phyloP scores from a whole-genome alignment of 2,329 filamentous ascomycete genomes.

The Colletotrichum paranaense region DNA sequence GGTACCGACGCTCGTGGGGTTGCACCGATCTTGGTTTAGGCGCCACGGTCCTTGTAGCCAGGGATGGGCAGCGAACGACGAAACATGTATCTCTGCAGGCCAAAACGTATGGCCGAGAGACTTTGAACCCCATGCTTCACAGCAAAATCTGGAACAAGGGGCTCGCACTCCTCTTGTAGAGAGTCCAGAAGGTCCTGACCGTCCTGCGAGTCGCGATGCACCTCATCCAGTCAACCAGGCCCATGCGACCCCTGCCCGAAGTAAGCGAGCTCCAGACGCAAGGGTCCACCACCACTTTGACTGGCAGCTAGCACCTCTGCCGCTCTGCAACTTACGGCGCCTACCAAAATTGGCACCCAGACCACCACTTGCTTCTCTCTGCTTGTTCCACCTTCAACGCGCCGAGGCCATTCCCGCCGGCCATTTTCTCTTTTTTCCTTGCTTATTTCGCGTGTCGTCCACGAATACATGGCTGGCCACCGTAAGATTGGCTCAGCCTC shows the following conservation, averaged over 20 bases:
- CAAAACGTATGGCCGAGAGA: slow-evolving; percentile 19
- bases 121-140: slow-evolving; percentile 26
- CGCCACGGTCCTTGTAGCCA: slow-evolving; percentile 14
- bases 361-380: background rate
- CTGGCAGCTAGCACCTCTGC: slow-evolving; percentile 22
- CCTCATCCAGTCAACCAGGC: slow-evolving; percentile 38
- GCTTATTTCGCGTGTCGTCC: background rate
- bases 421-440: slow-evolving; percentile 1
- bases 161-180: slow-evolving; percentile 6
- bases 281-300: slow-evolving; percentile 28
- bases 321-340: slow-evolving; percentile 31
- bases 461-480: background rate
- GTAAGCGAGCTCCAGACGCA: slow-evolving; percentile 32
- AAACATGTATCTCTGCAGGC: slow-evolving; percentile 21
- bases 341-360: slow-evolving; percentile 32
- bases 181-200: background rate
- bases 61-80: slow-evolving; percentile 18
- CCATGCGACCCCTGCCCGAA: slow-evolving; percentile 25
- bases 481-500: slow-evolving; percentile 17
- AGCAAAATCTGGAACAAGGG: slow-evolving; percentile 35
- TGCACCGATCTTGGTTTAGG: slow-evolving; percentile 26
- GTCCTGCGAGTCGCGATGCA: slow-evolving; percentile 23
- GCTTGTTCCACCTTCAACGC: slow-evolving; percentile 12
- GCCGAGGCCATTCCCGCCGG: slow-evolving; percentile 22
- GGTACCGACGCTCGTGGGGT: slow-evolving; percentile 20